Evolutionary conservation across 1,284 basidiomycete species (phyloP).

Genomic region (Microbotryomycetes sp.): DNA sequence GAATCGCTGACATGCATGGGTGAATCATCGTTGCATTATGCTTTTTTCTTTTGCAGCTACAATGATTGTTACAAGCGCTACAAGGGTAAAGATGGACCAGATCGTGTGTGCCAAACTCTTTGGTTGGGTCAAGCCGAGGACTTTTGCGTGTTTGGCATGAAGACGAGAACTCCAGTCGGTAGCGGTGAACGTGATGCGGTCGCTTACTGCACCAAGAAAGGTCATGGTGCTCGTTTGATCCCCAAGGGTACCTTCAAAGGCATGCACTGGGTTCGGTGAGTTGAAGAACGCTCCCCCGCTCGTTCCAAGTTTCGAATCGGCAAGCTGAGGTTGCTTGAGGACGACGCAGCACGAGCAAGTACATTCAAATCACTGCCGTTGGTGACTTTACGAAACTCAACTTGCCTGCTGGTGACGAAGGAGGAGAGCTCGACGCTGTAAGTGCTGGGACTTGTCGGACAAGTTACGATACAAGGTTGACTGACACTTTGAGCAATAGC

Average conservation of each 20-base stretch:
- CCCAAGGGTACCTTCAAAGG: slow-evolving; percentile 48
- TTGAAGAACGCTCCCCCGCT: too few relatives aligned
- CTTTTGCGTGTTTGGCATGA: slow-evolving; percentile 57
- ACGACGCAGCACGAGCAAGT: slow-evolving; percentile 39
- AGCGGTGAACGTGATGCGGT: slow-evolving; percentile 62
- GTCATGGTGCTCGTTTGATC: slow-evolving; percentile 50
- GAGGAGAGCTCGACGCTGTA: slow-evolving; percentile 50
- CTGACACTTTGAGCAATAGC: slow-evolving; percentile 25
- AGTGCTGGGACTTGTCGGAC: too few relatives aligned
- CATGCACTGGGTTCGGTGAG: slow-evolving; percentile 50
- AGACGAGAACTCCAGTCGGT: slow-evolving; percentile 51
- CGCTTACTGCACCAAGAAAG: slow-evolving; percentile 62
- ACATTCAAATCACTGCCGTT: slow-evolving; percentile 47
- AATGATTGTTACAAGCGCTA: background rate
- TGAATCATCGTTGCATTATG: background rate
- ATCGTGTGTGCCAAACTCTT: background rate
- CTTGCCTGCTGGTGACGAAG: slow-evolving; percentile 44
- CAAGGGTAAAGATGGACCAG: background rate
- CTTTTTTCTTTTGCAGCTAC: background rate
- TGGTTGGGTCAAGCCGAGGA: slow-evolving; percentile 41
- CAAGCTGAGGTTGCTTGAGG: too few relatives aligned
- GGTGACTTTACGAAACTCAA: slow-evolving; percentile 47
- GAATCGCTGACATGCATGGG: too few relatives aligned
- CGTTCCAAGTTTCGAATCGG: too few relatives aligned
- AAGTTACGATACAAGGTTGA: too few relatives aligned